phyloP scores from a whole-genome alignment of 495 filamentous ascomycete species.

The Hypomontagnella submonticulosa region DNA sequence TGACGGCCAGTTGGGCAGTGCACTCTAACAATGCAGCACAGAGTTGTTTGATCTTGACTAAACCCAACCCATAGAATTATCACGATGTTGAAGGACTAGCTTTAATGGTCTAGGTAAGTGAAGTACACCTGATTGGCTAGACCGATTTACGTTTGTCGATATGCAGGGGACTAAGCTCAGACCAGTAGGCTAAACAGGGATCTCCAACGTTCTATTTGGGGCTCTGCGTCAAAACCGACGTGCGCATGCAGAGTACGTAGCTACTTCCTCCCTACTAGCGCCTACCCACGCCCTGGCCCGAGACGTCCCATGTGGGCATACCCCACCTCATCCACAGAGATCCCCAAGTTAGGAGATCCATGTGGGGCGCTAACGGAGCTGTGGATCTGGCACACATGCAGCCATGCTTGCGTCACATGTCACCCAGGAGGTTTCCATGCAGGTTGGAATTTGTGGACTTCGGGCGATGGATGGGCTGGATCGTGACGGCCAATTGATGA shows the following conservation, averaged over 20 bases:
- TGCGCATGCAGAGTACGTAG: slow-evolving; percentile 22
- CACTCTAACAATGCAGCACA: background rate
- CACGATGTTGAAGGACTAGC: slow-evolving; percentile 29
- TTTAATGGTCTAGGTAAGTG: slow-evolving; percentile 15
- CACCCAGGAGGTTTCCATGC: slow-evolving; percentile 31
- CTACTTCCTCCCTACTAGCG: slow-evolving; percentile 20
- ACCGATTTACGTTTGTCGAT: slow-evolving; percentile 39
- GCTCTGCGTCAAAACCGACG: slow-evolving; percentile 43
- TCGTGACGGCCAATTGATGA: slow-evolving; percentile 7
- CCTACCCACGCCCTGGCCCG: slow-evolving; percentile 41
- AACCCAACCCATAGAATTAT: slow-evolving; percentile 10
- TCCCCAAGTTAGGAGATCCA: slow-evolving; percentile 43
- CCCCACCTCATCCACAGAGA: slow-evolving; percentile 34
- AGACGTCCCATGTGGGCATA: slow-evolving; percentile 42
- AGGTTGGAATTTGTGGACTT: slow-evolving; percentile 17
- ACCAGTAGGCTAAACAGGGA: slow-evolving; percentile 36
- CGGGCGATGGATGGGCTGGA: slow-evolving; percentile 28
- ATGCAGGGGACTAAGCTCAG: slow-evolving; percentile 41
- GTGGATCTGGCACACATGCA: slow-evolving; percentile 41
- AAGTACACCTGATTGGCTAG: slow-evolving; percentile 23
- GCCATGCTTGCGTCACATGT: slow-evolving; percentile 45
- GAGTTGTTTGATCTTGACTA: slow-evolving; percentile 17
- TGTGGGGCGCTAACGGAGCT: slow-evolving; percentile 30
- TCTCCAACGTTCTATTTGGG: slow-evolving; percentile 46
- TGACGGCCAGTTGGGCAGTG: background rate